These are phyloP conservation scores for Rusavskia elegans DNA, from an alignment of 495 filamentous ascomycete genomes.

Conservation along the genomic window DNA sequence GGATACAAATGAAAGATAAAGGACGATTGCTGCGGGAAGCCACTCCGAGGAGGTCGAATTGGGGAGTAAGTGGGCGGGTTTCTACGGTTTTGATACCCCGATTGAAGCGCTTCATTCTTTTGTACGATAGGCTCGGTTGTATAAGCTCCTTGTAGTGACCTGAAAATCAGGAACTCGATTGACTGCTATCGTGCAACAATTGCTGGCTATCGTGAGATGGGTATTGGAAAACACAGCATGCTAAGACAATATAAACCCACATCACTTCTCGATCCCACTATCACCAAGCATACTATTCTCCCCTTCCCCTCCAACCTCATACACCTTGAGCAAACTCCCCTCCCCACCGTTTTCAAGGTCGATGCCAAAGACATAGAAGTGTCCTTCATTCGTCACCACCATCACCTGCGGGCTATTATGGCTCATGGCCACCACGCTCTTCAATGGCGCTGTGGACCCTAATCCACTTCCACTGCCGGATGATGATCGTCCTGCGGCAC, in stretches of 20 bases:
- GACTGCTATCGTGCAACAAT: too few species aligned
- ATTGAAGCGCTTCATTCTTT: too few species aligned
- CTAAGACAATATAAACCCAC: not conserved
- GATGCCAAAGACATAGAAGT: constrained; percentile 87
- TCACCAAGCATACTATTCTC: constrained; percentile 8
- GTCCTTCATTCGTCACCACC: constrained; percentile 92
- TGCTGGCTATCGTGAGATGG: not conserved
- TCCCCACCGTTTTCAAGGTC: constrained; percentile 95
- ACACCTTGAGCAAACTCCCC: constrained; percentile 77
- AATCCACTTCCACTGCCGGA: not conserved
- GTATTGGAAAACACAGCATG: not conserved
- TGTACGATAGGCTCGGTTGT: too few species aligned
- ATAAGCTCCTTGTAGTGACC: too few species aligned
- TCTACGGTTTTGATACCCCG: too few species aligned
- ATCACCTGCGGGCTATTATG: constrained; percentile 86
- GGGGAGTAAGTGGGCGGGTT: too few species aligned
- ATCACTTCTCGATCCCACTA: constrained; percentile 6
- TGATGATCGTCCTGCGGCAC: not conserved
- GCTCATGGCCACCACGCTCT: constrained; percentile 91
- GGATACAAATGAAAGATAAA: too few species aligned
- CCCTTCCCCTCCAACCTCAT: constrained; percentile 20
- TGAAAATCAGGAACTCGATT: too few species aligned
- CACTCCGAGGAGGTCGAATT: too few species aligned
- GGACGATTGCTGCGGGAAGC: too few species aligned
- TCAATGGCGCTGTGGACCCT: constrained; percentile 30